phyloP scores from a whole-genome alignment of 2,329 filamentous ascomycete species.

The Paecilomyces fulvus region DNA sequence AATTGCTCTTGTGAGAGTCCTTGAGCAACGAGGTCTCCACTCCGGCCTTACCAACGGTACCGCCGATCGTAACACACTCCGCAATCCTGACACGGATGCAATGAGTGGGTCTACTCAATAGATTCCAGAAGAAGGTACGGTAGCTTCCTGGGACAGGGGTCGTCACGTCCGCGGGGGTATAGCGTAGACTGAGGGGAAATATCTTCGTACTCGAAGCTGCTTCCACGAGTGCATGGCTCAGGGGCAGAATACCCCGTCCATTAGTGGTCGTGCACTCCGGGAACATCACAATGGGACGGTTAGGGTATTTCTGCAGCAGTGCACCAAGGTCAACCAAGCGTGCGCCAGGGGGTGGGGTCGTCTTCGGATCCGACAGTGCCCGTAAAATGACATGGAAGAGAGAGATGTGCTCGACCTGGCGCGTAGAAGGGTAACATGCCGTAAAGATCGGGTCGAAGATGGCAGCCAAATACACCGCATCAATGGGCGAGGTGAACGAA shows the following conservation, averaged over 20 bases:
- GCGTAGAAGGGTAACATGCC: slow-evolving; percentile 65
- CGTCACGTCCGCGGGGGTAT: slow-evolving; percentile 80
- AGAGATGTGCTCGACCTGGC: slow-evolving; percentile 66
- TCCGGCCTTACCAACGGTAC: slow-evolving; percentile 17
- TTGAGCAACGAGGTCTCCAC: slow-evolving; percentile 9
- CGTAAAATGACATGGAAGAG: slow-evolving; percentile 66
- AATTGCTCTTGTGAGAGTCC: slow-evolving; percentile 26
- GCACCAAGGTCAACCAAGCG: slow-evolving; percentile 53
- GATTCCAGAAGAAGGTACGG: slow-evolving; percentile 69
- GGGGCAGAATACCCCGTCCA: slow-evolving; percentile 76
- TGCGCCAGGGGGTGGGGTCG: slow-evolving; percentile 37
- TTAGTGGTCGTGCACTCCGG: slow-evolving; percentile 94
- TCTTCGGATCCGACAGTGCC: slow-evolving; percentile 56
- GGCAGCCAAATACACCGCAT: slow-evolving; percentile 86
- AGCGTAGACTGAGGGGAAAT: slow-evolving; percentile 84
- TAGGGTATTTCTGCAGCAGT: slow-evolving; percentile 60
- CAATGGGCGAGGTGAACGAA: slow-evolving; percentile 86
- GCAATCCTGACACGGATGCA: slow-evolving; percentile 87
- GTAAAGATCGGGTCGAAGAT: slow-evolving; percentile 97
- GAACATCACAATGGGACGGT: slow-evolving; percentile 74
- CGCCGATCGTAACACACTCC: slow-evolving; percentile 48
- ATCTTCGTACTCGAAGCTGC: slow-evolving; percentile 62
- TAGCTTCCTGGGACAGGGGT: slow-evolving; percentile 76
- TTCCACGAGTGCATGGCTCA: slow-evolving; percentile 67
- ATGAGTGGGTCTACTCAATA: slow-evolving; percentile 77